phyloP scores from a whole-genome alignment of 176 grass and related monocot species.

The Miscanthus lutarioriparius region DNA sequence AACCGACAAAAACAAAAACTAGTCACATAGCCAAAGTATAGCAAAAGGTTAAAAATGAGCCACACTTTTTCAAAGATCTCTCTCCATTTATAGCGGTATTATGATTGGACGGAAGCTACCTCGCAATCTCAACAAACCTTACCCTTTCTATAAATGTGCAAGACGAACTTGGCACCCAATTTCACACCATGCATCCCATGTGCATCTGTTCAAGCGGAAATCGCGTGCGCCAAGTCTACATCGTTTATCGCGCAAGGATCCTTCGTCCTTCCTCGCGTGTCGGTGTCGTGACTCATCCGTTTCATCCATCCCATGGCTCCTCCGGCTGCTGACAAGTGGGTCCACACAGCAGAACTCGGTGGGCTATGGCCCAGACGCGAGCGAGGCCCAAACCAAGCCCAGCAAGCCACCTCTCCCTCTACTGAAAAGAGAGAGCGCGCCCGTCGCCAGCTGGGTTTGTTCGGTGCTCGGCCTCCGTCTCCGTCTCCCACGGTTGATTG shows the following conservation, averaged over 20 bases:
- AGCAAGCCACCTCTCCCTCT: not conserved
- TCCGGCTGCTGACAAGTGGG: not conserved
- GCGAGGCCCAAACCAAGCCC: not conserved
- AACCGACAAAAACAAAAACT: no score
- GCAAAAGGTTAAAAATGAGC: no score
- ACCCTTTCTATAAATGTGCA: no score
- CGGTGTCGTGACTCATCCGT: no score
- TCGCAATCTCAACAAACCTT: not conserved
- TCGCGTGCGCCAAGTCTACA: not conserved
- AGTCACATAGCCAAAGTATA: no score
- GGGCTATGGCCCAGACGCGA: not conserved
- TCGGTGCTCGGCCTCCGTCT: not conserved
- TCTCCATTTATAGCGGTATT: not conserved
- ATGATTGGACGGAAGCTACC: not conserved
- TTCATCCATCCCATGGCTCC: not conserved
- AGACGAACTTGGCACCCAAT: not conserved
- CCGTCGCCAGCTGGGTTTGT: not conserved
- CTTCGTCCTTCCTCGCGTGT: no score
- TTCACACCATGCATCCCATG: not conserved
- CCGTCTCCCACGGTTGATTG: not conserved
- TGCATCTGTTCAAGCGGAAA: not conserved
- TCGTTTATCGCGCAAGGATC: not conserved
- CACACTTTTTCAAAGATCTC: not conserved
- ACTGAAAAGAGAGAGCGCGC: not conserved
- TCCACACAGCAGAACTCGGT: rapidly evolving